Evolutionary conservation across 495 filamentous ascomycete genomes (phyloP), one percentile per base, ranked within the genome.

Genomic region (Haplographium delicatum): DNA sequence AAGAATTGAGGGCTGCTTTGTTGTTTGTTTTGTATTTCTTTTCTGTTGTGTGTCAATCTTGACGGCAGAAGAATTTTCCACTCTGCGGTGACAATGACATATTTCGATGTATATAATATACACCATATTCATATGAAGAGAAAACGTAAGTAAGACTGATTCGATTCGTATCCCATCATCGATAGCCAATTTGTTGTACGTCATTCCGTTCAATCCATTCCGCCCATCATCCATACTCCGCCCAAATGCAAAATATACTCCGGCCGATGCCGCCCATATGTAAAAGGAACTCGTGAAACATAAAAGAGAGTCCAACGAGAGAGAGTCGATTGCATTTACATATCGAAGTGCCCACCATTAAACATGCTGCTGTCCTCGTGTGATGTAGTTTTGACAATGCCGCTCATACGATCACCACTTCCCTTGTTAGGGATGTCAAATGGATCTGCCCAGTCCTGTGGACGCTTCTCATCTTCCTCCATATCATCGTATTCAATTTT

Each of bases 281-380:
- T 58, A 56, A 53, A 51, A 16, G 46, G 31, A 44, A 44, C 26
- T 49, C 41, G 48, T 49, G 27, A 52, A 48, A 41, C 11, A 25
- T 4, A 18, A 53, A 43, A 13, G 16, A 6, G 15, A 15, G 44
- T 54, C 28, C 18, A 34, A 41, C 13, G 13, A 33, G 19, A 39
- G 33, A 46, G 16, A 22, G 18, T 47, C 7, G 27, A 37, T 34
- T 37, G 41, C 50, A 61, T 59, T 60, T 51, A 63, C 57, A 63
- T 45, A 58, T 89, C 85, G 71, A 89, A 89, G 56, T 84, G 82
- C 28, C 80, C 76, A 42, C 79, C 75, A 62, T 85, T 85, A 68
- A 89, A 88, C 60, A 88, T 79, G 44, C 80, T 81, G 47, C 83
- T 81, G 54, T 89, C 86, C 45, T 76, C 72, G 49, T 79, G 79